Base-by-base conservation (phyloP, 768 basidiomycete genomes). In the Suillus subaureus region DNA sequence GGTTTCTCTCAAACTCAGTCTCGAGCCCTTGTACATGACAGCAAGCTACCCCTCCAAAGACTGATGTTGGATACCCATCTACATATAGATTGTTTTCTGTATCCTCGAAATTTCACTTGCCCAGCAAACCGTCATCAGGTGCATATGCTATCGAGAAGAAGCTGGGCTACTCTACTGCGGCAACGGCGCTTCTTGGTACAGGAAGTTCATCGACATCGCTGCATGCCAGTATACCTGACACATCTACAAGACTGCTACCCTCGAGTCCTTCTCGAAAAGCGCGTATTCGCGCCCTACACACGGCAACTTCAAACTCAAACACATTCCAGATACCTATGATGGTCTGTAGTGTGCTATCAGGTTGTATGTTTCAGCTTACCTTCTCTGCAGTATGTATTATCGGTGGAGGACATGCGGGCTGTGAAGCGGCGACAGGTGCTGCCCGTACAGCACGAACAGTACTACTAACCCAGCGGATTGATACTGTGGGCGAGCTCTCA, bases 341-440 rank as follows among this genome's bases (percentile, higher is more conserved):
- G 75, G 75, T 76, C 63, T 56, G 68, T 49, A 56, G 35, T 13
- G n/a, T 11, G 21, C 58, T 11, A 23, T 33, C 55, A 47, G n/a
- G 65, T 35, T 67, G 9, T n/a, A 64, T 6, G 65, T 6, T 43
- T 35, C 63, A 79, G 81, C 74, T 86, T 9, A 84, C 82, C 68
- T 79, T 78, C 58, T 83, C 75, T 21, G 68, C 26, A 86, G 93
- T 95, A 0, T 93, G 93, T 70, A 83, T 97, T 37, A 93, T 97
- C 69, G 95, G 95, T 33, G 95, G 91, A 4, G 95, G 95, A 4
- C 95, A 97, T 80, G 95, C 95, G 37, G 95, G 95, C 1, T 94
- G 93, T 70, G 95, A 97, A 74, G 95, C 95, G 1, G 94, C 95
- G 0, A 87, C 94, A 6, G 95, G 90, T 3, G 84, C 94, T 18